phyloP scores from a whole-genome alignment of 495 filamentous ascomycete species.

The Aspergillus baeticus region DNA sequence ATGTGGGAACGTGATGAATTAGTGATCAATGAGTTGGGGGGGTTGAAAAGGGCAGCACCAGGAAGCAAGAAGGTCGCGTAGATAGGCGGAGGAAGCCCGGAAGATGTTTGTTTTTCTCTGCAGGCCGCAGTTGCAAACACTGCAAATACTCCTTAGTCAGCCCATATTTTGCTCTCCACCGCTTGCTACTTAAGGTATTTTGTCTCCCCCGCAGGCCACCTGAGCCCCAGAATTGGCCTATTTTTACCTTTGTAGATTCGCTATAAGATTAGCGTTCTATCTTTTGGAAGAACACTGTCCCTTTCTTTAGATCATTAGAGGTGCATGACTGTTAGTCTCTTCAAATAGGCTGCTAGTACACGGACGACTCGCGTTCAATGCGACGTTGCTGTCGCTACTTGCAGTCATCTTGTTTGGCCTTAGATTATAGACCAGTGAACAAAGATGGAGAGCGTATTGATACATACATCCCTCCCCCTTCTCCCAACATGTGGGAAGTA shows the following conservation, averaged over 20 bases:
- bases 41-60: constrained; percentile 19
- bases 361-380: constrained; percentile 2
- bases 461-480: constrained; percentile 26
- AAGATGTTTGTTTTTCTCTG: too few species aligned
- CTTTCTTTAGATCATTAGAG: neutral
- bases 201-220: too few species aligned
- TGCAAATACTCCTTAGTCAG: neutral
- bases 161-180: too few species aligned
- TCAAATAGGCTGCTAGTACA: neutral
- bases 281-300: neutral
- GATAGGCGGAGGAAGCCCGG: neutral
- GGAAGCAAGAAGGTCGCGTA: constrained; percentile 26
- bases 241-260: too few species aligned
- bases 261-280: too few species aligned
- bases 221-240: too few species aligned
- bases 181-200: neutral
- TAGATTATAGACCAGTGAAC: constrained; percentile 43
- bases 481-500: constrained; percentile 28
- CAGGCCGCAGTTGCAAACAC: neutral
- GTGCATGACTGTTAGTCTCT: neutral
- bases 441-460: constrained; percentile 45
- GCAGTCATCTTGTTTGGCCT: too few species aligned
- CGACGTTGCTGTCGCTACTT: neutral
- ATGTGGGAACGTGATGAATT: constrained; percentile 59
- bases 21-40: constrained; percentile 33